Evolutionary conservation across 169 alveolate genomes (phyloP), one percentile per base, ranked within the genome.

Genomic region (Plasmodium adleri): DNA sequence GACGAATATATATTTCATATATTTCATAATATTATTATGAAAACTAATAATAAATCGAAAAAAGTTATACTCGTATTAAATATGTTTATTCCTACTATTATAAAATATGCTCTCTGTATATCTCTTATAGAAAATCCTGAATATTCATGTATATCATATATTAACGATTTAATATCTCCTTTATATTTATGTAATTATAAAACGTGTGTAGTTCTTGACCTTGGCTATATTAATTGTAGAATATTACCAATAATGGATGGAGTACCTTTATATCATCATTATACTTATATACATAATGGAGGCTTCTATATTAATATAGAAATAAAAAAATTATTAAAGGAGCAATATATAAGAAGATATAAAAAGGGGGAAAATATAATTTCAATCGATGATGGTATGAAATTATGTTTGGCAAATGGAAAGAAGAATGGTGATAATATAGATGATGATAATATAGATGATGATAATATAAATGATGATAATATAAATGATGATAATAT

Each of bases 21-120:
- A 58, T 83, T 83, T 83, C 72, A 72, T 62, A 83, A 39, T 22
- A 39, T 83, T 1, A 9, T 49, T 54, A 39, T 39, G 5, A 83
- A 71, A 68, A 70, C 91, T 26, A 70, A 17, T 56, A 83, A 32
- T 24, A 83, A 68, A 49, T 54, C 85, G 59, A 83, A 83, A 83
- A 83, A 83, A 24, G 91, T 83, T 17, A 71, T 83, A 56, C 63
- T 83, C 2, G 74, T 83, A 43, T 68, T 83, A 73, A 83, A 83
- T 32, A 83, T 83, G 91, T 83, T 83, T 49, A 54, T 83, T 3
- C 91, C 91, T 15, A 83, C 91, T 22, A 43, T 83, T 32, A 83
- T 83, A 43, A 68, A 71, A 83, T 83, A 83, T 83, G 17, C 91
- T 73, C 85, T 83, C 9, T 83, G 91, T 50, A 83, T 68, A 70